These are phyloP conservation scores for Podila minutissima DNA, from an alignment of 192 early-diverging fungal genomes.

Conservation along the genomic window DNA sequence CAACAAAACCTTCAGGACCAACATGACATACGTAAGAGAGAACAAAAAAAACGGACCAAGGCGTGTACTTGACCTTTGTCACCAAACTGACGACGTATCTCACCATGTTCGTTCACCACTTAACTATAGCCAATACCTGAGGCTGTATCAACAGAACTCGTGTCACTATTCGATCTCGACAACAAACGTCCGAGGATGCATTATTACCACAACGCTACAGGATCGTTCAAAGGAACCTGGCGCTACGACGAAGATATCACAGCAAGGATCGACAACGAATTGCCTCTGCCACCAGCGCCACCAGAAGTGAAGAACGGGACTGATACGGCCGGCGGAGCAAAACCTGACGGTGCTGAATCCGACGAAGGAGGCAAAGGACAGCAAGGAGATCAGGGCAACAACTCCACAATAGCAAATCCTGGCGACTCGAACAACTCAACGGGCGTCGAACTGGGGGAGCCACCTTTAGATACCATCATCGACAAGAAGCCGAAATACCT, in stretches of 20 bases:
- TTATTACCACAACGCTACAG: conserved; percentile 63
- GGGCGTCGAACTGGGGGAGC: neutral
- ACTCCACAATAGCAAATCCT: neutral
- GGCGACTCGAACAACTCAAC: neutral
- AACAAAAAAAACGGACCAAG: neutral
- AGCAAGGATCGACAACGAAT: conserved; percentile 2
- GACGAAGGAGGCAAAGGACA: neutral
- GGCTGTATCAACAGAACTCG: conserved; percentile 18
- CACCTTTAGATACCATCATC: conserved; percentile 13
- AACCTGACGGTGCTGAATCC: neutral
- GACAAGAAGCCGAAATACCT: conserved; percentile 25
- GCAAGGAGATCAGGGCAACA: neutral
- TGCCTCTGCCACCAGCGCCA: conserved; percentile 18
- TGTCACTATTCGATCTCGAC: conserved; percentile 22
- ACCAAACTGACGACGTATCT: neutral
- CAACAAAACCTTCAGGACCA: conserved; percentile 57
- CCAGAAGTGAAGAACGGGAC: conserved; percentile 22
- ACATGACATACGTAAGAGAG: conserved; percentile 55
- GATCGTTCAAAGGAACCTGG: conserved; percentile 59
- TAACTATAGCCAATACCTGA: conserved; percentile 45
- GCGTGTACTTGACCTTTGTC: neutral
- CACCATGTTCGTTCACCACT: neutral
- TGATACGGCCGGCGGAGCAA: neutral
- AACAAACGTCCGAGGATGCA: conserved; percentile 32
- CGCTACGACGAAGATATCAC: conserved; percentile 15